Evolutionary conservation across 768 basidiomycete species (phyloP).

Genomic region (Macrolepiota dolichaula): DNA sequence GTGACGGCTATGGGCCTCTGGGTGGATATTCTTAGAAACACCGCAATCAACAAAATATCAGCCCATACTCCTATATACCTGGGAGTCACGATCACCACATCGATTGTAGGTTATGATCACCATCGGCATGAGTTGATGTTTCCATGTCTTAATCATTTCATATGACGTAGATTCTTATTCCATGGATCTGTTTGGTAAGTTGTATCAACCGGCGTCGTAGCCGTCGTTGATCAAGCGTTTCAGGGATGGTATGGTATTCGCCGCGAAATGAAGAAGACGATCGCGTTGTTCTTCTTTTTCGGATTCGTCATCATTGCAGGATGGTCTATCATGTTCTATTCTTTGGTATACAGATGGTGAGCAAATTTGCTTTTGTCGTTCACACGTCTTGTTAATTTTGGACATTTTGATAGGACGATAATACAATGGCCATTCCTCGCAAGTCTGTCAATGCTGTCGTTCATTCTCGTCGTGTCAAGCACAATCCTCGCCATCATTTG

Average conservation of each 20-base stretch:
- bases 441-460: slow-evolving; percentile 40
- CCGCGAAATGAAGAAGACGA: slow-evolving; percentile 33
- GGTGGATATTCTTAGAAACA: slow-evolving; percentile 50
- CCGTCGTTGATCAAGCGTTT: background rate
- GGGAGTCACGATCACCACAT: slow-evolving; percentile 41
- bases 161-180: slow-evolving; percentile 38
- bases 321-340: slow-evolving; percentile 46
- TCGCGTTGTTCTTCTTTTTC: slow-evolving; percentile 37
- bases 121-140: background rate
- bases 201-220: background rate
- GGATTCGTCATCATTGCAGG: slow-evolving; percentile 31
- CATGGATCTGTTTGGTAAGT: slow-evolving; percentile 51
- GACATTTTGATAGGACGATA: slow-evolving; percentile 36
- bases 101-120: slow-evolving; percentile 31
- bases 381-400: slow-evolving; percentile 21
- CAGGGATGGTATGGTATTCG: slow-evolving; percentile 56
- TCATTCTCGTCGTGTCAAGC: slow-evolving; percentile 38
- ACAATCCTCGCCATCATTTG: slow-evolving; percentile 46
- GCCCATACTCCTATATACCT: slow-evolving; percentile 38
- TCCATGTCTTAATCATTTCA: background rate
- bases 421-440: slow-evolving; percentile 48
- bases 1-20: slow-evolving; percentile 50
- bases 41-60: slow-evolving; percentile 40
- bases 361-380: slow-evolving; percentile 6
- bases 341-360: slow-evolving; percentile 41